A percentile compares a stretch with the other conserved stretches of the same genome.
phyloP scores from a whole-genome alignment of 305 asterid genomes.

The Solanum chacoense region DNA sequence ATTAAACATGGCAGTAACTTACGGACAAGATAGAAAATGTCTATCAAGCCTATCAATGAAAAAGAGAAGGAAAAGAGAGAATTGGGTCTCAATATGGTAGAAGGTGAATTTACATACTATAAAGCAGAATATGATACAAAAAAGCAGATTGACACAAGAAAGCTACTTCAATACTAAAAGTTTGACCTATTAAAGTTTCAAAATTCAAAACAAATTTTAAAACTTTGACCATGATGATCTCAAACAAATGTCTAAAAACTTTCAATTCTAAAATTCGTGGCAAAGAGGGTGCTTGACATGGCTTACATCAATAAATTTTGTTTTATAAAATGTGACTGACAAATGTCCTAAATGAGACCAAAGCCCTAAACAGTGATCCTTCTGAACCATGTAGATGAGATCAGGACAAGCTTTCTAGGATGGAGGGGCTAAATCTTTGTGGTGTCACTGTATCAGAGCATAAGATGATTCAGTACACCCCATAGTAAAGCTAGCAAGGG shows the following conservation, averaged over 20 bases:
- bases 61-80: not conserved
- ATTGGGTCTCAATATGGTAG: not conserved
- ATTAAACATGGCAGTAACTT: not conserved
- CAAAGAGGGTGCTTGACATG: not conserved
- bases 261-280: not conserved
- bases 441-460: not conserved
- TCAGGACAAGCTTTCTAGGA: not conserved
- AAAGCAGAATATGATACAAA: not conserved
- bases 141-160: not conserved
- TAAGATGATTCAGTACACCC: not conserved
- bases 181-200: not conserved
- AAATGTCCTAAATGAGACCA: not conserved
- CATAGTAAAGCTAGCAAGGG: not conserved
- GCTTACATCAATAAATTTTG: not conserved
- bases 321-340: not conserved
- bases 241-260: not conserved
- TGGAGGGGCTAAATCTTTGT: not conserved
- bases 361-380: not conserved
- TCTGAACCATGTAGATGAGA: not conserved
- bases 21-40: not conserved
- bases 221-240: not conserved
- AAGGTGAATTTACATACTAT: not conserved
- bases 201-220: not conserved
- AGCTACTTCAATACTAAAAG: not conserved
- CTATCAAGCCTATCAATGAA: not conserved